Evolutionary conservation across 148 eudicot species (phyloP).

Genomic region (Fagopyrum esculentum): DNA sequence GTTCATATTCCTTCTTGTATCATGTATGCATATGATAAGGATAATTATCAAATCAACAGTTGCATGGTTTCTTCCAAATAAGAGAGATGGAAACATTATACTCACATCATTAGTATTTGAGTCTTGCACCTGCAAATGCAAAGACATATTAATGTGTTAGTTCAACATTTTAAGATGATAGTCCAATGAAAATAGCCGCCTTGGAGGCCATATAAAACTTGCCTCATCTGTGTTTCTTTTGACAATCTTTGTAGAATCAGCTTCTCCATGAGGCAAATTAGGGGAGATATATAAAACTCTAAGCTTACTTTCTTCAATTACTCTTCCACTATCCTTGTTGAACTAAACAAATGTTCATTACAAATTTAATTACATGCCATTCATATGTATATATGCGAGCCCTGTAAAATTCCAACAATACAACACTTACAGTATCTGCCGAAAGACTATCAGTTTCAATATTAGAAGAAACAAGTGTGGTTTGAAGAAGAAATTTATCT

Average conservation of each 20-base stretch:
- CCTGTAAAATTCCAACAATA: not conserved
- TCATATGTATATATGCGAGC: no score
- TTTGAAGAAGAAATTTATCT: conserved; percentile 89
- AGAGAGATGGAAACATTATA: conserved; percentile 1
- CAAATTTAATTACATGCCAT: not conserved
- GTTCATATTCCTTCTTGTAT: no score
- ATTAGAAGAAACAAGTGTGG: conserved; percentile 57
- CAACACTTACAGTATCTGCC: conserved; percentile 56
- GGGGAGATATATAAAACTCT: conserved; percentile 54
- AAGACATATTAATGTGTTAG: not conserved
- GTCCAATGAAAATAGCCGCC: not conserved
- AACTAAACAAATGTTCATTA: conserved; percentile 32
- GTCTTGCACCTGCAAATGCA: not conserved
- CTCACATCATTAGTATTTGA: conserved; percentile 9
- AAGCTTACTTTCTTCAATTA: conserved; percentile 71
- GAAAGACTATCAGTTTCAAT: conserved; percentile 67
- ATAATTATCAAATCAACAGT: not conserved
- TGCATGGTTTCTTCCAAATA: not conserved
- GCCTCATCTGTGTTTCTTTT: conserved; percentile 39
- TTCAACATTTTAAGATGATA: not conserved
- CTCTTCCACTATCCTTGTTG: conserved; percentile 68
- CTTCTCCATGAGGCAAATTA: conserved; percentile 30
- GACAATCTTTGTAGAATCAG: conserved; percentile 25
- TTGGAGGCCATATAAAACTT: conserved; percentile 21
- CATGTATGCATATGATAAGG: no score